phyloP scores from a whole-genome alignment of 139 green algal genomes.

The Yamagishiella unicocca region DNA sequence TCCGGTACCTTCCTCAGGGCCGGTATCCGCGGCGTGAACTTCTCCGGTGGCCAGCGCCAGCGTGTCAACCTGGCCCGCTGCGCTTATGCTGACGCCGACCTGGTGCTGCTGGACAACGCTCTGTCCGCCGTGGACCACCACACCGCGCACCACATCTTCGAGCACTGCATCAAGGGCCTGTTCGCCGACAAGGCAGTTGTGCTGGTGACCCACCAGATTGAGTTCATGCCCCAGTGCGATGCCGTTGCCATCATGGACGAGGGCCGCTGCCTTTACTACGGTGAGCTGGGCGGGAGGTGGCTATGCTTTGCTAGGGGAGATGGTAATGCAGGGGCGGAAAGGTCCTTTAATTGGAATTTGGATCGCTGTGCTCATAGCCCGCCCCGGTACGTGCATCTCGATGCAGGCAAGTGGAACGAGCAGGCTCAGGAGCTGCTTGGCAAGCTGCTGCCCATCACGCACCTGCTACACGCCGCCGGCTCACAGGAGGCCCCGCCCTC shows the following conservation, averaged over 20 bases:
- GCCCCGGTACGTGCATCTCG: not conserved
- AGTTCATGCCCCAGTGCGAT: slow-evolving; percentile 67
- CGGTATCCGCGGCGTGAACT: slow-evolving; percentile 69
- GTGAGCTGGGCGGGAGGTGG: not conserved
- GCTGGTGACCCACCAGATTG: slow-evolving; percentile 69
- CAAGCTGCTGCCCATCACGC: slow-evolving; percentile 61
- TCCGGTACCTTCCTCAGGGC: too few species aligned
- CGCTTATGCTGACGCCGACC: slow-evolving; percentile 62
- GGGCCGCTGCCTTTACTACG: slow-evolving; percentile 69
- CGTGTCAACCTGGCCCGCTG: slow-evolving; percentile 63
- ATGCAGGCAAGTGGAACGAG: slow-evolving; percentile 58
- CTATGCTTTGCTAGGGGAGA: too few species aligned
- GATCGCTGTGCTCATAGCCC: not conserved
- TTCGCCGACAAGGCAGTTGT: slow-evolving; percentile 54
- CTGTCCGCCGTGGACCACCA: slow-evolving; percentile 68
- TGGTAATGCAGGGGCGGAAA: not conserved
- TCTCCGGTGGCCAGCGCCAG: slow-evolving; percentile 69
- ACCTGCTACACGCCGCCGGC: slow-evolving; percentile 68
- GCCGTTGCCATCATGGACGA: slow-evolving; percentile 72
- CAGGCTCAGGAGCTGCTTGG: slow-evolving; percentile 59
- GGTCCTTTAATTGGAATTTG: not conserved
- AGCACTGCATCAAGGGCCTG: slow-evolving; percentile 55
- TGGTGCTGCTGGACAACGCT: slow-evolving; percentile 71
- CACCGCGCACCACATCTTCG: slow-evolving; percentile 67
- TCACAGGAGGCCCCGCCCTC: slow-evolving; percentile 56